These are phyloP conservation scores for Cladosporium sp. DNA, from an alignment of 2,329 filamentous ascomycete species.

Conservation along the genomic window DNA sequence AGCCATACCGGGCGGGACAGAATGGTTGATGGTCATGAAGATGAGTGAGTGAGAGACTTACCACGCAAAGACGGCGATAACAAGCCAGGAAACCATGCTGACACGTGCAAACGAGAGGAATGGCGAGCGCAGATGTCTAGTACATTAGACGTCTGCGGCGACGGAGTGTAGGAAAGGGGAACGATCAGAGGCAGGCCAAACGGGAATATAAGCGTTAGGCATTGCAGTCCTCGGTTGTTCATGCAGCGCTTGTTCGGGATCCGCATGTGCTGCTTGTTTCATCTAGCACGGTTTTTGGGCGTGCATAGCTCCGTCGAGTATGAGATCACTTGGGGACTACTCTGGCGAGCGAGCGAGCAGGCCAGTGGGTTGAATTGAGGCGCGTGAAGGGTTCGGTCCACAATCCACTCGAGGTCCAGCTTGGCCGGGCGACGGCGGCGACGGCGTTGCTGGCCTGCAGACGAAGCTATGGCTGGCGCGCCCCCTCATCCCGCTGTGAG, in stretches of 20 bases:
- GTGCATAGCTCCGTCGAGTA: slow-evolving; percentile 21
- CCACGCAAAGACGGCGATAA: slow-evolving; percentile 30
- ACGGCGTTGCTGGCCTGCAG: slow-evolving; percentile 15
- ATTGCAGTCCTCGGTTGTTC: slow-evolving; percentile 29
- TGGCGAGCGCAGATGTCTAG: slow-evolving; percentile 22
- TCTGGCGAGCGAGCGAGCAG: slow-evolving; percentile 3
- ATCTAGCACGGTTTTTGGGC: slow-evolving; percentile 21
- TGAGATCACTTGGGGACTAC: slow-evolving; percentile 24
- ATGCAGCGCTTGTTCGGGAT: slow-evolving; percentile 28
- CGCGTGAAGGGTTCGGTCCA: slow-evolving; percentile 24
- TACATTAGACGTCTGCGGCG: slow-evolving; percentile 25
- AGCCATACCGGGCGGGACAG: no score
- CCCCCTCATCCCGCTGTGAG: slow-evolving; percentile 18
- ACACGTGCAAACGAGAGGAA: slow-evolving; percentile 28
- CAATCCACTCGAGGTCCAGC: slow-evolving; percentile 23
- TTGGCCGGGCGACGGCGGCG: slow-evolving; percentile 11
- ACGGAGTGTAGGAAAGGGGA: slow-evolving; percentile 19
- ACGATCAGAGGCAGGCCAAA: slow-evolving; percentile 14
- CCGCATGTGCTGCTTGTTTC: slow-evolving; percentile 24
- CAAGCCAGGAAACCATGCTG: slow-evolving; percentile 33
- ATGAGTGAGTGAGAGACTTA: slow-evolving; percentile 18
- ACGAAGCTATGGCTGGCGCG: slow-evolving; percentile 24
- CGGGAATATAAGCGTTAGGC: slow-evolving; percentile 28
- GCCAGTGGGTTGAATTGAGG: slow-evolving; percentile 13
- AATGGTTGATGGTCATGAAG: no score